Percentiles rank a stretch among this genome's conserved stretches.
Conservation (phyloP, 139 green algal genomes). For the Dunaliella primolecta region DNA sequence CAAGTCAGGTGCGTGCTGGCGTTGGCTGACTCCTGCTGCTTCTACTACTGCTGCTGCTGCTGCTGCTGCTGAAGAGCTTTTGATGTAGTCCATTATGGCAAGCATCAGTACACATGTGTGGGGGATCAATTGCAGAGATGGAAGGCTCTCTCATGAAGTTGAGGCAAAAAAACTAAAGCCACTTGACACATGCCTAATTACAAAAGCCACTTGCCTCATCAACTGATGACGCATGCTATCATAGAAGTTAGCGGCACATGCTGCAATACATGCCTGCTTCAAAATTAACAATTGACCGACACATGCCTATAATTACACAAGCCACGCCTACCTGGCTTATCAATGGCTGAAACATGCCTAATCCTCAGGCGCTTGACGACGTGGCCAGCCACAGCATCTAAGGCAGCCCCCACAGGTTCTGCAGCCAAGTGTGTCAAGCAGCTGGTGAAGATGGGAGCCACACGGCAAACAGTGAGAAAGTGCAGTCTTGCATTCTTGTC, state of each 20-base stretch:
- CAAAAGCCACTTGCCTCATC: not conserved
- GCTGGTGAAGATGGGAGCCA: not conserved
- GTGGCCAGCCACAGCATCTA: conserved; percentile 30
- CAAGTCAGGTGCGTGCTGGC: no score
- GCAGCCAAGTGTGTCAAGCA: not conserved
- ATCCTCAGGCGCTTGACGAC: conserved; percentile 21
- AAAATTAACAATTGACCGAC: not conserved
- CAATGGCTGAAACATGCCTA: conserved; percentile 1
- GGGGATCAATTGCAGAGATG: no score
- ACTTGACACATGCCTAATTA: not conserved
- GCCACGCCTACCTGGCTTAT: not conserved
- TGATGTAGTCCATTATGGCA: no score
- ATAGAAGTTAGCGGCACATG: not conserved
- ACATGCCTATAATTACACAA: not conserved
- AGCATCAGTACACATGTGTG: no score
- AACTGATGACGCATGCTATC: not conserved
- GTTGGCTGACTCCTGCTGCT: no score
- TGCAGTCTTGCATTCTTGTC: no score
- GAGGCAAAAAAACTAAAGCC: no score
- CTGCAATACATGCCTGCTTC: not conserved
- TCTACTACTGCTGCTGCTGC: no score
- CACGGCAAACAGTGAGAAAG: no score
- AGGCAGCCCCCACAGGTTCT: conserved; percentile 15
- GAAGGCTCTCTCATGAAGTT: no score
- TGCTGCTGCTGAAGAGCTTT: no score